Evolutionary conservation across 768 basidiomycete species (phyloP).

Genomic region (Psilocybe sp.): DNA sequence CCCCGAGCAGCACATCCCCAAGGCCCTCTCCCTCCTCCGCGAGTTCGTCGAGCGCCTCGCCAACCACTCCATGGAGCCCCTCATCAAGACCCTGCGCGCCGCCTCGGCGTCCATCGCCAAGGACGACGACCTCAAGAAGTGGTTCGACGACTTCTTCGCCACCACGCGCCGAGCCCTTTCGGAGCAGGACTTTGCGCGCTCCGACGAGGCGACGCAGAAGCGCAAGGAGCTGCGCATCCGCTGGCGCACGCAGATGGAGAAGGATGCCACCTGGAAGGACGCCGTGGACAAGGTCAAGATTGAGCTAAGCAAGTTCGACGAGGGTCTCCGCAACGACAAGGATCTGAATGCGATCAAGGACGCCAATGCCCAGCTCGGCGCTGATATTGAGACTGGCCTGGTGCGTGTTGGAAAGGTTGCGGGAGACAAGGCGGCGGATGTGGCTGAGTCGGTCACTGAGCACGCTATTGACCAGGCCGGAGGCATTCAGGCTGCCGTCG

Average conservation of each 20-base stretch:
- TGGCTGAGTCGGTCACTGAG: neutral
- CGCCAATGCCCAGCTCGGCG: slow-evolving; percentile 46
- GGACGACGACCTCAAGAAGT: slow-evolving; percentile 50
- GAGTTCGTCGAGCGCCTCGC: slow-evolving; percentile 51
- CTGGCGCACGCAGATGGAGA: slow-evolving; percentile 49
- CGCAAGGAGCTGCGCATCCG: slow-evolving; percentile 44
- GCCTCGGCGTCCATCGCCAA: slow-evolving; percentile 48
- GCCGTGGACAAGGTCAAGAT: slow-evolving; percentile 43
- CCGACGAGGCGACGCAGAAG: slow-evolving; percentile 40
- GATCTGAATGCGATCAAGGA: slow-evolving; percentile 45
- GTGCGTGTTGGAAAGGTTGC: slow-evolving; percentile 33
- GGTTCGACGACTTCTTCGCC: slow-evolving; percentile 53
- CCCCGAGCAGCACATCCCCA: slow-evolving; percentile 56
- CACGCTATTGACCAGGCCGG: neutral
- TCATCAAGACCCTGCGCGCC: slow-evolving; percentile 38
- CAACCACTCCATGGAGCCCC: slow-evolving; percentile 45
- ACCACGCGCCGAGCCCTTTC: slow-evolving; percentile 44
- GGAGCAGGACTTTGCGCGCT: slow-evolving; percentile 49
- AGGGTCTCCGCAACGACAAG: slow-evolving; percentile 44
- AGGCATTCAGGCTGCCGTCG: slow-evolving; percentile 46
- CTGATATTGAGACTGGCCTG: slow-evolving; percentile 44
- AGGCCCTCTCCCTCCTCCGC: slow-evolving; percentile 49
- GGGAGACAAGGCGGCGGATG: slow-evolving; percentile 23
- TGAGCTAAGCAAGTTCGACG: slow-evolving; percentile 43
- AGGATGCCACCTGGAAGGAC: slow-evolving; percentile 51